phyloP scores from a whole-genome alignment of 257 asterid genomes.

The Plectranthus barbatus region DNA sequence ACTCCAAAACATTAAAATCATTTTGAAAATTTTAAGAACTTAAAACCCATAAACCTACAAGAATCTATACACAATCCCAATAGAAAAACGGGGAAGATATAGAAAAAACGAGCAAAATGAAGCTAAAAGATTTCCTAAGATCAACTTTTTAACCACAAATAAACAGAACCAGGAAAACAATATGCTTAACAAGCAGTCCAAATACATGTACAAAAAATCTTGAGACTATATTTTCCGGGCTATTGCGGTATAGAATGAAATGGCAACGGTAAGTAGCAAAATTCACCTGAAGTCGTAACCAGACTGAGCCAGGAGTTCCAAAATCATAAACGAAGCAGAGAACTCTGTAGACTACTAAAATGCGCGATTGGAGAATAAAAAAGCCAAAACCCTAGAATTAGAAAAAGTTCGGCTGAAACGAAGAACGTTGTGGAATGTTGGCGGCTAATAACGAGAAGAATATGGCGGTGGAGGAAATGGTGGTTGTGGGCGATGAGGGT shows the following conservation, averaged over 20 bases:
- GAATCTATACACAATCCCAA: background rate
- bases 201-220: background rate
- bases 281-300: background rate
- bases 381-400: conserved; percentile 11
- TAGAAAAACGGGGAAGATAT: background rate
- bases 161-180: background rate
- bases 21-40: too few relatives aligned
- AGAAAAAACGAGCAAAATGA: background rate
- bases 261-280: background rate
- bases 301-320: background rate
- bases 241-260: background rate
- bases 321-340: background rate
- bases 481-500: too few relatives aligned
- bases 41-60: too few relatives aligned
- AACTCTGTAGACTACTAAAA: background rate
- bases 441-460: too few relatives aligned
- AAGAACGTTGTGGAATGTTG: too few relatives aligned
- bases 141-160: background rate
- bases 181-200: background rate
- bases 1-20: too few relatives aligned
- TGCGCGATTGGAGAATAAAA: conserved; percentile 1
- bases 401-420: conserved; percentile 16
- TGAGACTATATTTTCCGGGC: background rate
- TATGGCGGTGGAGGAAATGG: too few relatives aligned
- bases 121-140: conserved; percentile 13